Evolutionary conservation across 208 protist genomes (phyloP).

Genomic region (Tritrichomonas musculus): DNA sequence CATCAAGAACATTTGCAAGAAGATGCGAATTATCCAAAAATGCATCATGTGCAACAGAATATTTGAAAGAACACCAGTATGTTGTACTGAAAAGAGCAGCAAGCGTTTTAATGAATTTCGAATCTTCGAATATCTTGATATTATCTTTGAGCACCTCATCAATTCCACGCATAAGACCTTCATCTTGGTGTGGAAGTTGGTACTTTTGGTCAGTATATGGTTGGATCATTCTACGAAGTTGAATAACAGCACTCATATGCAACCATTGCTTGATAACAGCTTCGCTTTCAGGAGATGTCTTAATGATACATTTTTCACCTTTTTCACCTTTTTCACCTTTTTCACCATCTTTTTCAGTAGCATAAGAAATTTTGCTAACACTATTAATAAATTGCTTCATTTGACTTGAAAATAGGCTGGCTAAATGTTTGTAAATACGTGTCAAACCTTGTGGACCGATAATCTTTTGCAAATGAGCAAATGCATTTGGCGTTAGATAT

Average conservation of each 20-base stretch:
- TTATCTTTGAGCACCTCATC: background rate
- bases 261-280: no score
- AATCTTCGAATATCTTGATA: background rate
- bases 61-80: background rate
- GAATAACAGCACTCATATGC: no score
- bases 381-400: no score
- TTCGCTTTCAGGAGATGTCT: no score
- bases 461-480: background rate
- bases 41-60: background rate
- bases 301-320: no score
- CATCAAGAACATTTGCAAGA: background rate
- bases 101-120: background rate
- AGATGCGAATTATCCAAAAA: background rate
- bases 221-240: no score
- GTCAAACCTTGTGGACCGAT: background rate
- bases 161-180: background rate
- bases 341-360: no score
- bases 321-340: no score
- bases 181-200: background rate
- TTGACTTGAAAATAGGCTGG: no score
- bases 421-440: background rate
- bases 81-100: background rate
- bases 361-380: no score
- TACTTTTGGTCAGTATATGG: no score
- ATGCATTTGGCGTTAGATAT: background rate